A percentile compares a stretch with the other conserved stretches of the same genome.
Conservation (phyloP, 163 green algal species). For the Scenedesmus sp. region DNA sequence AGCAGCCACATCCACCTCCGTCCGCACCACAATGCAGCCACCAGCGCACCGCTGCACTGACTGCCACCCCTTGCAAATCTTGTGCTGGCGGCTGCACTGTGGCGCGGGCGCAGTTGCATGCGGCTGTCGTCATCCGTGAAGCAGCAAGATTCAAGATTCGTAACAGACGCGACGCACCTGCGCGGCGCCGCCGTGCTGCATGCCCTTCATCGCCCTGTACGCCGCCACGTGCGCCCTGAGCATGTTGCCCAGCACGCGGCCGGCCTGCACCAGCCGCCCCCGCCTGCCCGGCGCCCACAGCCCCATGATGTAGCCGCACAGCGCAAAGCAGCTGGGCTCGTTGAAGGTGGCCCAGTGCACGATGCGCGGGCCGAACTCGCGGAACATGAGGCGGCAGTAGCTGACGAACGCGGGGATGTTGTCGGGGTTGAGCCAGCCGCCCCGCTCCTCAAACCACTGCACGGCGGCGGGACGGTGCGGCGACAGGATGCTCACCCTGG, state of each 20-base stretch:
- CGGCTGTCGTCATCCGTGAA: too few relatives aligned
- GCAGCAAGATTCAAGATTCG: too few relatives aligned
- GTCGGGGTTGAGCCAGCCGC: slow-evolving; percentile 76
- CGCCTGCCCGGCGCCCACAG: slow-evolving; percentile 59
- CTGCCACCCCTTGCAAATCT: too few relatives aligned
- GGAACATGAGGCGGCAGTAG: slow-evolving; percentile 57
- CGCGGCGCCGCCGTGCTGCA: slow-evolving; percentile 69
- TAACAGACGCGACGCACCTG: slow-evolving; percentile 53
- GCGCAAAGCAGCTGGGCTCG: slow-evolving; percentile 75
- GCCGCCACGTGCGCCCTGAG: slow-evolving; percentile 77
- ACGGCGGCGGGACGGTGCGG: neutral
- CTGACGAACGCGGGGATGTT: slow-evolving; percentile 80
- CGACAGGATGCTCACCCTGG: too few relatives aligned
- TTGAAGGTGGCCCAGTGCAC: slow-evolving; percentile 92
- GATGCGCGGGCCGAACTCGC: slow-evolving; percentile 72
- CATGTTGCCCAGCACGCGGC: slow-evolving; percentile 60
- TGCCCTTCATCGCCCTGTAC: slow-evolving; percentile 82
- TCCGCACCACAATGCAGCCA: too few relatives aligned
- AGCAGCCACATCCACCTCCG: too few relatives aligned
- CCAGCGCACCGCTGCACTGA: too few relatives aligned
- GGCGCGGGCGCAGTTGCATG: too few relatives aligned
- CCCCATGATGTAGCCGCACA: slow-evolving; percentile 68
- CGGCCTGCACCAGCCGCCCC: slow-evolving; percentile 8
- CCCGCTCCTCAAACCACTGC: slow-evolving; percentile 85
- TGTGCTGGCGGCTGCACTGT: too few relatives aligned